phyloP scores from a whole-genome alignment of 495 filamentous ascomycete genomes.

The Penicillium paradoxum region DNA sequence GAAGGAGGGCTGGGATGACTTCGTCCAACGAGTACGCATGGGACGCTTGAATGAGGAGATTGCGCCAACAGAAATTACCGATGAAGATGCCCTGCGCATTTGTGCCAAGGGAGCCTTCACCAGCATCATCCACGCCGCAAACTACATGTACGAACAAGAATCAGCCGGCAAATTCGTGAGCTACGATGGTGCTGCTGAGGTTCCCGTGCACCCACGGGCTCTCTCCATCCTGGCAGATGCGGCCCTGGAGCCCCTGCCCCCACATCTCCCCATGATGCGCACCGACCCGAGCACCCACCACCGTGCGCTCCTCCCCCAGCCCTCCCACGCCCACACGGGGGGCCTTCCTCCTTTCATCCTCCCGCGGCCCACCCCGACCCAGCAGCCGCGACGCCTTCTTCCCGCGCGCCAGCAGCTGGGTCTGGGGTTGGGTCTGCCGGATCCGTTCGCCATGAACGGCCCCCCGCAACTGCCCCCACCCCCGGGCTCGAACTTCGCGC shows the following conservation, averaged over 20 bases:
- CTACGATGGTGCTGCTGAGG: constrained; percentile 2
- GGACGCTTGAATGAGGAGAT: constrained; percentile 18
- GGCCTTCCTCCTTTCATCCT: constrained; percentile 27
- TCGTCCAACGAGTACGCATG: constrained; percentile 36
- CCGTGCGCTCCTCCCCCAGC: constrained; percentile 29
- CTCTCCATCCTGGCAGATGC: constrained; percentile 35
- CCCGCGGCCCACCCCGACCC: constrained; percentile 35
- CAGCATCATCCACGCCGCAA: constrained; percentile 15
- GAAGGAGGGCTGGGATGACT: constrained; percentile 38
- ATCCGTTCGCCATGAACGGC: constrained; percentile 34
- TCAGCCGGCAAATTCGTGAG: not conserved
- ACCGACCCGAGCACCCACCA: constrained; percentile 21
- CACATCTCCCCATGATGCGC: constrained; percentile 25
- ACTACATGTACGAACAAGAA: constrained; percentile 2
- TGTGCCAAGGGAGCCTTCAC: constrained; percentile 3
- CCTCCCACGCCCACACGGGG: constrained; percentile 21
- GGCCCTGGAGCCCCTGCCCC: constrained; percentile 24
- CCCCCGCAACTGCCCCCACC: constrained; percentile 41
- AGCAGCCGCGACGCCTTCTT: constrained; percentile 37
- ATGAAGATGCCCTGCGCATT: not conserved
- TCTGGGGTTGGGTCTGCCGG: constrained; percentile 21
- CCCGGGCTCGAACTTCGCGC: constrained; percentile 37
- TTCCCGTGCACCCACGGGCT: constrained; percentile 13
- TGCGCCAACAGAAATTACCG: not conserved
- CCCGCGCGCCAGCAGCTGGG: constrained; percentile 33